Conservation (phyloP, 148 eudicot species). For the Fallopia convolvulus region DNA sequence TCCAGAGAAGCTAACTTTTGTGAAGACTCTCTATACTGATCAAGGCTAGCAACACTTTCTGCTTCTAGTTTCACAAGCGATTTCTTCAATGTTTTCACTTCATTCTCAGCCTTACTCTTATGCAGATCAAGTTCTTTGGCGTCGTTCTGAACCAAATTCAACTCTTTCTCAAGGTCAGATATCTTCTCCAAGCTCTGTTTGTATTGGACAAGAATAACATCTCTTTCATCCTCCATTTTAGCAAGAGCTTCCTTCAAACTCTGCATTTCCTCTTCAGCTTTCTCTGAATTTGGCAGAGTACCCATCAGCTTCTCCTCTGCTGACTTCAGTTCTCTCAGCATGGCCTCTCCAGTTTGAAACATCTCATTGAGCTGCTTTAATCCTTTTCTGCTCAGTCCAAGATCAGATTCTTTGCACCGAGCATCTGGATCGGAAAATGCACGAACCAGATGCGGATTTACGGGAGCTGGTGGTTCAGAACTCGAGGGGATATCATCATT, state of each 20-base stretch:
- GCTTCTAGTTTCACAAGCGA: slow-evolving; percentile 44
- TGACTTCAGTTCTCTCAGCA: slow-evolving; percentile 22
- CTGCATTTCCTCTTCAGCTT: slow-evolving; percentile 48
- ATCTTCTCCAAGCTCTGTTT: slow-evolving; percentile 51
- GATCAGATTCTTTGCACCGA: slow-evolving; percentile 23
- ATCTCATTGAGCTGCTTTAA: slow-evolving; percentile 67
- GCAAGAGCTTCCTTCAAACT: slow-evolving; percentile 45
- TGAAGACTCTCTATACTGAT: slow-evolving; percentile 32
- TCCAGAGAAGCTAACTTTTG: slow-evolving; percentile 49
- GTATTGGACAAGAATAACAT: slow-evolving; percentile 38
- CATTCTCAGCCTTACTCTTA: slow-evolving; percentile 48
- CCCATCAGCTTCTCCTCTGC: slow-evolving; percentile 16
- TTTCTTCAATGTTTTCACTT: slow-evolving; percentile 54
- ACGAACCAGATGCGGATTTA: slow-evolving; percentile 28
- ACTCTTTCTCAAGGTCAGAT: slow-evolving; percentile 47
- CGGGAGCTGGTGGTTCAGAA: slow-evolving; percentile 40
- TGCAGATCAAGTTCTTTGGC: slow-evolving; percentile 37
- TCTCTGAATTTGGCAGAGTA: slow-evolving; percentile 13
- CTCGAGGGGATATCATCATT: slow-evolving; percentile 59
- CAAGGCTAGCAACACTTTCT: slow-evolving; percentile 47
- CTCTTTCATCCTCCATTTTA: slow-evolving; percentile 51
- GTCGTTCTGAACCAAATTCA: slow-evolving; percentile 35
- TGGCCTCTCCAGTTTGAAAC: slow-evolving; percentile 31
- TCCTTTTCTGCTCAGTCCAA: slow-evolving; percentile 37
- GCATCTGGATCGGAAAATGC: slow-evolving; percentile 38